Evolutionary conservation across 768 basidiomycete species (phyloP).

Genomic region (Phylloporus rhodoxanthus): DNA sequence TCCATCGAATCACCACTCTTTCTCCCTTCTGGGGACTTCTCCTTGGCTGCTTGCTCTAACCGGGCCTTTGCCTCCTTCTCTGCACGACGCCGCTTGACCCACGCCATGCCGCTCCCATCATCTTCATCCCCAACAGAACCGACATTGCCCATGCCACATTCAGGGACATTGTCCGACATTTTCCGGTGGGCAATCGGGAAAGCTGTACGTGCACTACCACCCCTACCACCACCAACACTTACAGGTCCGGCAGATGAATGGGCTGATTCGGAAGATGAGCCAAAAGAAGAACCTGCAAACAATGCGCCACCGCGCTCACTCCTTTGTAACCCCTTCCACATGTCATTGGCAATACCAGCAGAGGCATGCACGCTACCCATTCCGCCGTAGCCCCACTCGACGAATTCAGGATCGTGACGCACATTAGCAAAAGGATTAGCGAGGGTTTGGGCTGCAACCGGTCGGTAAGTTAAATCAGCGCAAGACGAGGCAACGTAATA

Average conservation of each 20-base stretch:
- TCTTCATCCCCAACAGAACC: conserved; percentile 45
- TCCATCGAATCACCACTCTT: conserved; percentile 21
- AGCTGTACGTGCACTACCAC: conserved; percentile 10
- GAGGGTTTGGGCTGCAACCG: conserved; percentile 24
- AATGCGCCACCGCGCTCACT: conserved; percentile 24
- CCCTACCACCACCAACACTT: conserved; percentile 12
- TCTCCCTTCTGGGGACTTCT: conserved; percentile 16
- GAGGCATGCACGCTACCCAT: conserved; percentile 55
- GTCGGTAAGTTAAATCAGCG: neutral
- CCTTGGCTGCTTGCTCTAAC: conserved; percentile 16
- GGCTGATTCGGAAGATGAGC: conserved; percentile 3
- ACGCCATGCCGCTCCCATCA: conserved; percentile 83
- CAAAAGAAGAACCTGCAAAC: conserved; percentile 11
- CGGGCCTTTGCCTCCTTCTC: conserved; percentile 44
- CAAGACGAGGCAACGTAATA: neutral
- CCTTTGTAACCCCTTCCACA: conserved; percentile 25
- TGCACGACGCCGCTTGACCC: conserved; percentile 64
- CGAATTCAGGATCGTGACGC: conserved; percentile 70
- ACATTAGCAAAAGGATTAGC: conserved; percentile 61
- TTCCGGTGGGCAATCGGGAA: conserved; percentile 10
- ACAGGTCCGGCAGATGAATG: conserved; percentile 27
- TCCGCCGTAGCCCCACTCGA: conserved; percentile 89
- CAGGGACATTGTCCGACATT: conserved; percentile 13
- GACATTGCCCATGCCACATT: conserved; percentile 28
- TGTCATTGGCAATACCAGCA: conserved; percentile 24